Conservation (phyloP, 1,139 yeast species). For the Diutina scorzettiae region DNA sequence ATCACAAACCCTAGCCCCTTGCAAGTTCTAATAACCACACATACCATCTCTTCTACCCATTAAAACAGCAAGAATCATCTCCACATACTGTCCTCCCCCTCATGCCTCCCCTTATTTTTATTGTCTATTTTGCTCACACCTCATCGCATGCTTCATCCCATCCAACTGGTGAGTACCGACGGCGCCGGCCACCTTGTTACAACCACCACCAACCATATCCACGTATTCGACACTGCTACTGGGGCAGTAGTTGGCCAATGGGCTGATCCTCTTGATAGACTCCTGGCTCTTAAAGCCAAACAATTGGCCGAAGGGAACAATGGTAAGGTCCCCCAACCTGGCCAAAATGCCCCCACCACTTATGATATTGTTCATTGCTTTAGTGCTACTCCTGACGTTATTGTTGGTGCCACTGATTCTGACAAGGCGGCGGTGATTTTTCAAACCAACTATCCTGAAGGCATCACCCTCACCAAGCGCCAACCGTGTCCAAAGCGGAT, state of each 20-base stretch:
- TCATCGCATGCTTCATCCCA: constrained; percentile 49
- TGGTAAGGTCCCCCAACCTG: constrained; percentile 46
- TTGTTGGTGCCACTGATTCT: constrained; percentile 68
- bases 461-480: constrained; percentile 45
- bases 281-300: constrained; percentile 12
- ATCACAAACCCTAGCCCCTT: too few relatives aligned
- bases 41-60: too few relatives aligned
- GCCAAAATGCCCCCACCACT: constrained; percentile 55
- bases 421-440: constrained; percentile 74
- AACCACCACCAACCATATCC: constrained; percentile 44
- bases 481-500: constrained; percentile 86
- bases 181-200: constrained; percentile 39
- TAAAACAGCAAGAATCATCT: too few relatives aligned
- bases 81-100: too few relatives aligned
- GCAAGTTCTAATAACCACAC: too few relatives aligned
- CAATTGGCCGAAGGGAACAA: constrained; percentile 16
- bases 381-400: constrained; percentile 37
- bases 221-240: constrained; percentile 31
- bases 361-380: constrained; percentile 57
- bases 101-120: too few relatives aligned
- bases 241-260: constrained; percentile 35
- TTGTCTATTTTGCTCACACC: too few relatives aligned
- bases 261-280: constrained; percentile 44
- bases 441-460: constrained; percentile 19
- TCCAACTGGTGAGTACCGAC: constrained; percentile 38